phyloP scores from a whole-genome alignment of 179 eudicot species.

The Silene coronaria region DNA sequence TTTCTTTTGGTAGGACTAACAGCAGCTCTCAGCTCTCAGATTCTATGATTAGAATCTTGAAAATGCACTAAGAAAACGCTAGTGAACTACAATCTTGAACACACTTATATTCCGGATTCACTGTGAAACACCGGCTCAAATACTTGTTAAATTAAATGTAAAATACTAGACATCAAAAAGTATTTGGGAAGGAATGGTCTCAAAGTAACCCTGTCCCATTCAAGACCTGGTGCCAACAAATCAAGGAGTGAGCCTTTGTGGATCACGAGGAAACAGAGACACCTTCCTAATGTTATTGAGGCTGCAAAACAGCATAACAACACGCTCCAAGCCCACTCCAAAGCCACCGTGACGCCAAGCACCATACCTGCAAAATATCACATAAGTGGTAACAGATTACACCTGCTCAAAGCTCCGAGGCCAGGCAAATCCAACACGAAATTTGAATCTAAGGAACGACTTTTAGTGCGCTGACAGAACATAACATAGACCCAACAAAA shows the following conservation, averaged over 20 bases:
- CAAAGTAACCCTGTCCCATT: too few relatives aligned
- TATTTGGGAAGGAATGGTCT: too few relatives aligned
- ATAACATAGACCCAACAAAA: background rate
- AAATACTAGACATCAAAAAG: too few relatives aligned
- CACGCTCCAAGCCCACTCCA: constrained; percentile 91
- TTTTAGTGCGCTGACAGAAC: background rate
- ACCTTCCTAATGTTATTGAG: constrained; percentile 85
- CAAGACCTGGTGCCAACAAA: background rate
- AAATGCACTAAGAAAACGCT: too few relatives aligned
- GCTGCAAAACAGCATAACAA: constrained; percentile 87
- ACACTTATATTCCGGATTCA: too few relatives aligned
- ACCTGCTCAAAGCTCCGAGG: background rate
- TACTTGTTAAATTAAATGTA: too few relatives aligned
- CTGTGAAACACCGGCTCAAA: too few relatives aligned
- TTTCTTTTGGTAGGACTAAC: too few relatives aligned
- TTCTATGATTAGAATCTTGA: too few relatives aligned
- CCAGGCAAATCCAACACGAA: background rate
- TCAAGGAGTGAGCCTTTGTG: constrained; percentile 66
- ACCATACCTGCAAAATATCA: constrained; percentile 51
- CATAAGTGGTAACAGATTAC: background rate
- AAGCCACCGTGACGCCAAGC: constrained; percentile 95
- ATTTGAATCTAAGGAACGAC: background rate
- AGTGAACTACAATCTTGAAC: too few relatives aligned
- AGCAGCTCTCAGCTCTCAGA: too few relatives aligned
- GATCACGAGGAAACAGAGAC: constrained; percentile 83